These are phyloP conservation scores for Fusarium piperis DNA, from an alignment of 2,329 filamentous ascomycete species.

Conservation along the genomic window DNA sequence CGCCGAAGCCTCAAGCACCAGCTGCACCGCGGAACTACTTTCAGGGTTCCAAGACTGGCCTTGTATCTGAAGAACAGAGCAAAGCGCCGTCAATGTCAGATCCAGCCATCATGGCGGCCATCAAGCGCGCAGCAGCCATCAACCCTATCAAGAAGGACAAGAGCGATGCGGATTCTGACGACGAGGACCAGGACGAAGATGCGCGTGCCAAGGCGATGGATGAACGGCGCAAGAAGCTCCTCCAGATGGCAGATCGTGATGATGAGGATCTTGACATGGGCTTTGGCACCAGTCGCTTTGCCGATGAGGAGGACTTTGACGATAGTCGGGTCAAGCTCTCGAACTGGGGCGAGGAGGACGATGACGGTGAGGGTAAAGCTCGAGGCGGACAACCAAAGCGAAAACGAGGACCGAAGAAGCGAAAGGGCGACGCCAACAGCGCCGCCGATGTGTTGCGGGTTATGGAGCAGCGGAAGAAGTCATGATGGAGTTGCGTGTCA, in stretches of 20 bases:
- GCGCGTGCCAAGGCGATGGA: conserved; percentile 65
- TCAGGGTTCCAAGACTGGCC: conserved; percentile 63
- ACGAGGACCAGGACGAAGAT: conserved; percentile 52
- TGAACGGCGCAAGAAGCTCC: conserved; percentile 77
- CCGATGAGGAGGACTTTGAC: conserved; percentile 87
- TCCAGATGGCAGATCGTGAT: conserved; percentile 79
- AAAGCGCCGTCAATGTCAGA: conserved; percentile 71
- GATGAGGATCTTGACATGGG: conserved; percentile 93
- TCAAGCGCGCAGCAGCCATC: conserved; percentile 83
- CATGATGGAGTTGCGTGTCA: conserved; percentile 29
- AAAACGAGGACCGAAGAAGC: conserved; percentile 78
- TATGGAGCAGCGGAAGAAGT: conserved; percentile 68
- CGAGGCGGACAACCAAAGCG: conserved; percentile 64
- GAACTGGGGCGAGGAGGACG: conserved; percentile 68
- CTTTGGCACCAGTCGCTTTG: conserved; percentile 87
- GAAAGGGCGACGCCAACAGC: conserved; percentile 81
- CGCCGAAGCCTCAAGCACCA: conserved; percentile 53
- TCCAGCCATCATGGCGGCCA: conserved; percentile 81
- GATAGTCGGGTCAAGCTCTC: conserved; percentile 73
- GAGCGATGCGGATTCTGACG: conserved; percentile 39
- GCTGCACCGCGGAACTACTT: conserved; percentile 68
- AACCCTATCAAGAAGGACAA: conserved; percentile 56
- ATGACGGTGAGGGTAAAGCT: conserved; percentile 54
- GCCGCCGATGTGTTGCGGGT: conserved; percentile 83
- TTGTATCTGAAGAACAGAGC: conserved; percentile 62